These are phyloP conservation scores for Ceratocystis huliohia DNA, from an alignment of 2,329 filamentous ascomycete species.

Conservation along the genomic window DNA sequence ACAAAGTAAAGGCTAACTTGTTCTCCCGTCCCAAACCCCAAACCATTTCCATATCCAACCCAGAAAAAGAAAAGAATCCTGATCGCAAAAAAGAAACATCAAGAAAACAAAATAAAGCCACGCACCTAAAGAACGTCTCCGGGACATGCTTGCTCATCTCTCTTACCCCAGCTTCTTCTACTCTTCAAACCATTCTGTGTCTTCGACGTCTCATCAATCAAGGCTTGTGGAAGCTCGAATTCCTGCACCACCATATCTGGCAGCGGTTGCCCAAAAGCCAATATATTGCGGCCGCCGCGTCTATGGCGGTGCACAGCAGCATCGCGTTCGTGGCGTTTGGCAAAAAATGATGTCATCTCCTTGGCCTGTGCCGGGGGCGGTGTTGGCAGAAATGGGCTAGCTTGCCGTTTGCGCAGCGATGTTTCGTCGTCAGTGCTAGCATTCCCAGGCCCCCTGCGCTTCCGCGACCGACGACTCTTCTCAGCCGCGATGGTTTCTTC, in stretches of 20 bases:
- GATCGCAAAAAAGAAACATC: background rate
- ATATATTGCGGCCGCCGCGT: slow-evolving; percentile 53
- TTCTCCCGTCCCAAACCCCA: background rate
- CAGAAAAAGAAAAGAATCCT: background rate
- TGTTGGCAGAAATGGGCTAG: slow-evolving; percentile 22
- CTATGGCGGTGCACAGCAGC: slow-evolving; percentile 62
- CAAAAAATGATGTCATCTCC: slow-evolving; percentile 79
- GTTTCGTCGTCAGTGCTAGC: slow-evolving; percentile 22
- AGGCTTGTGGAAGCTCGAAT: slow-evolving; percentile 61
- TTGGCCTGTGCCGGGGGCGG: slow-evolving; percentile 31
- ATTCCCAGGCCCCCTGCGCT: slow-evolving; percentile 21
- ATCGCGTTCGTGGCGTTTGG: slow-evolving; percentile 66
- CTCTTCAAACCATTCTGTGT: slow-evolving; percentile 24
- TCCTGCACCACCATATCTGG: slow-evolving; percentile 59
- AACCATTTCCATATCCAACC: background rate
- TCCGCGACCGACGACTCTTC: slow-evolving; percentile 22
- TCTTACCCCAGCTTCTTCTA: background rate
- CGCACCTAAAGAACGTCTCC: background rate
- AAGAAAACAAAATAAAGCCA: background rate
- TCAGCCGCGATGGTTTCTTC: slow-evolving; percentile 45
- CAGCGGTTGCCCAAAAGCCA: slow-evolving; percentile 71
- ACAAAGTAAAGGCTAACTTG: background rate
- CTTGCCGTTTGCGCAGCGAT: slow-evolving; percentile 23
- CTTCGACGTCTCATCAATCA: slow-evolving; percentile 37
- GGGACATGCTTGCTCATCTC: background rate